Evolutionary conservation across 1,139 yeast species (phyloP).

Genomic region (Blastobotrys buckinghamii): DNA sequence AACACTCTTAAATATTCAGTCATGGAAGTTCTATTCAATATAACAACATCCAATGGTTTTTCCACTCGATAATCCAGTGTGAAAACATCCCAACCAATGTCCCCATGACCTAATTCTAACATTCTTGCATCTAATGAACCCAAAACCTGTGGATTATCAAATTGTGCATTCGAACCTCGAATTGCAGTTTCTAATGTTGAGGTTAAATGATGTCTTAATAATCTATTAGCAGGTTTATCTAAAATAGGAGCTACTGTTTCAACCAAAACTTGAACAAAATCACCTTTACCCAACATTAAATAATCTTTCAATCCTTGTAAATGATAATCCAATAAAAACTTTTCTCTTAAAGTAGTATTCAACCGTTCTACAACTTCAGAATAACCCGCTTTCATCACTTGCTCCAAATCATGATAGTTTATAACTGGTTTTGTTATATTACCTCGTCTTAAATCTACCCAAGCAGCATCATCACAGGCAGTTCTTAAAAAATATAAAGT

Average conservation of each 20-base stretch:
- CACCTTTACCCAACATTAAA: slow-evolving; percentile 68
- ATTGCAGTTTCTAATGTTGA: slow-evolving; percentile 63
- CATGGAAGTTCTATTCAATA: slow-evolving; percentile 35
- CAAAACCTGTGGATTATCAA: slow-evolving; percentile 39
- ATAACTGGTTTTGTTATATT: slow-evolving; percentile 14
- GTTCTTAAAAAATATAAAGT: slow-evolving; percentile 62
- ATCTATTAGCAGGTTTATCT: slow-evolving; percentile 53
- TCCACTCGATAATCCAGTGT: slow-evolving; percentile 76
- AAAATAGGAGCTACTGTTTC: slow-evolving; percentile 50
- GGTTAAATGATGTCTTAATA: slow-evolving; percentile 64
- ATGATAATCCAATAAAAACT: slow-evolving; percentile 49
- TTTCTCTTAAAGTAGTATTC: slow-evolving; percentile 45
- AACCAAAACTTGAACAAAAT: slow-evolving; percentile 64
- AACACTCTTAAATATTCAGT: slow-evolving; percentile 73
- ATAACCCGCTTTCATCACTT: slow-evolving; percentile 48
- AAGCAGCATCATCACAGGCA: slow-evolving; percentile 56
- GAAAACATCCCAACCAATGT: slow-evolving; percentile 78
- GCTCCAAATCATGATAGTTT: slow-evolving; percentile 37
- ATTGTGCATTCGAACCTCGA: slow-evolving; percentile 53
- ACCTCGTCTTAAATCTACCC: slow-evolving; percentile 42
- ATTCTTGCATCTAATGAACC: slow-evolving; percentile 75
- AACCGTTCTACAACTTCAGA: slow-evolving; percentile 52
- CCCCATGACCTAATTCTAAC: slow-evolving; percentile 62
- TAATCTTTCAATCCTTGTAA: slow-evolving; percentile 58
- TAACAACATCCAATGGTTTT: slow-evolving; percentile 40